Evolutionary conservation across 2,329 filamentous ascomycete species (phyloP).

Genomic region (Pseudogymnoascus sp.): DNA sequence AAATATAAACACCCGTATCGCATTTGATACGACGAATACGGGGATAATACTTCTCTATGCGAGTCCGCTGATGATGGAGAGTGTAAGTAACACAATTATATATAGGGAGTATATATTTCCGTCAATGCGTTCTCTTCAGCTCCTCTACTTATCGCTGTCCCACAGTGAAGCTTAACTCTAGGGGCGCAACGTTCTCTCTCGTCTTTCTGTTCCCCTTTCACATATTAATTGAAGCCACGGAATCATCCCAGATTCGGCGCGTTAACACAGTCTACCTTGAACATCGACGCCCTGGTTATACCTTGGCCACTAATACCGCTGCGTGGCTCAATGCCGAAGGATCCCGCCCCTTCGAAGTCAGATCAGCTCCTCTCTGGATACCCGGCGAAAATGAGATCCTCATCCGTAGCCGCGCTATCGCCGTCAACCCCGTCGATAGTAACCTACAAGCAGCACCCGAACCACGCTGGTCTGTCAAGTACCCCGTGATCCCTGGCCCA

Average conservation of each 20-base stretch:
- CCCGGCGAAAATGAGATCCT: slow-evolving; percentile 28
- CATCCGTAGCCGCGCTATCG: slow-evolving; percentile 31
- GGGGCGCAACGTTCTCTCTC: not conserved
- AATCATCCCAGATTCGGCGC: not conserved
- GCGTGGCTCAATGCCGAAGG: slow-evolving; percentile 24
- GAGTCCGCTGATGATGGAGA: not conserved
- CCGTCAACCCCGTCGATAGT: slow-evolving; percentile 34
- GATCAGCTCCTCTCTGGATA: slow-evolving; percentile 29
- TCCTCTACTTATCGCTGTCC: not conserved
- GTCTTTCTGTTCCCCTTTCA: not conserved
- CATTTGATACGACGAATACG: not conserved
- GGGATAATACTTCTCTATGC: not conserved
- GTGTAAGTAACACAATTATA: not conserved
- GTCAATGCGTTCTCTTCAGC: not conserved
- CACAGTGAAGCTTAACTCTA: not conserved
- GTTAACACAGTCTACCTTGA: not conserved
- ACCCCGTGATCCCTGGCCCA: slow-evolving; percentile 38
- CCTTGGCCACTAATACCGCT: slow-evolving; percentile 17
- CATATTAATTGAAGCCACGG: not conserved
- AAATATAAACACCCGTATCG: not conserved
- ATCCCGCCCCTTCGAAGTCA: slow-evolving; percentile 29
- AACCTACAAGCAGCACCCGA: slow-evolving; percentile 23
- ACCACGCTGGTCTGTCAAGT: slow-evolving; percentile 8
- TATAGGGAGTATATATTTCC: not conserved
- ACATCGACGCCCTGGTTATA: too few species aligned